Conservation (phyloP, 139 green algal species). For the Coelastrella sp. region DNA sequence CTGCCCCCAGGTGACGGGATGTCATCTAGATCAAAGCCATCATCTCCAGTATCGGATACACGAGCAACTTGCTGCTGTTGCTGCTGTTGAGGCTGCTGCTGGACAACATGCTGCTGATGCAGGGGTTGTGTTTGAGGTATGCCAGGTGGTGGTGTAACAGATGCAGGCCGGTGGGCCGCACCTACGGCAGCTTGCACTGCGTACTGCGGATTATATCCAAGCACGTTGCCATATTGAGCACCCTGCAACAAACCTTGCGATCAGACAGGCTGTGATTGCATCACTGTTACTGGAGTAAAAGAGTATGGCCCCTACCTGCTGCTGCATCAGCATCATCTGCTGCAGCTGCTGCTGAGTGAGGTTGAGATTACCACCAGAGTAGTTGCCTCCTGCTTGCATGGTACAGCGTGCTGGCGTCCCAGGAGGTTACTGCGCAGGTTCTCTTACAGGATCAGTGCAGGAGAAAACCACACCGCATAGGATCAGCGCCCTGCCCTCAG, state of each 20-base stretch:
- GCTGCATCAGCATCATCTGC: not conserved
- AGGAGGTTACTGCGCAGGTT: not conserved
- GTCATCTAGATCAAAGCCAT: constrained; percentile 37
- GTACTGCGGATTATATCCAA: not conserved
- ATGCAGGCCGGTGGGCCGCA: not conserved
- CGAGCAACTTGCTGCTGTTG: not conserved
- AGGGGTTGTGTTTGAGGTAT: constrained; percentile 3
- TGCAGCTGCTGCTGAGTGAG: constrained; percentile 24
- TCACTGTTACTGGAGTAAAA: not conserved
- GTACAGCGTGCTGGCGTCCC: no score
- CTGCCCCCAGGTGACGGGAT: constrained; percentile 22
- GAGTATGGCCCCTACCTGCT: not conserved
- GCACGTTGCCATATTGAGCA: not conserved
- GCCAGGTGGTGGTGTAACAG: constrained; percentile 4
- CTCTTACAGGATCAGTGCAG: not conserved
- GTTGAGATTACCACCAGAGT: not conserved
- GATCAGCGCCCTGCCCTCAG: not conserved
- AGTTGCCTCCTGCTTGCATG: not conserved
- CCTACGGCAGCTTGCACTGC: not conserved
- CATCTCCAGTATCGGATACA: not conserved
- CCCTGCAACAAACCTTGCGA: no score
- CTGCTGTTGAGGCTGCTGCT: not conserved
- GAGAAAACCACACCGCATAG: not conserved
- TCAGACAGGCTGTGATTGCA: not conserved
- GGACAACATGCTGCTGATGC: not conserved